Conservation (phyloP, 768 basidiomycete species). For the Pisolithus microcarpus region DNA sequence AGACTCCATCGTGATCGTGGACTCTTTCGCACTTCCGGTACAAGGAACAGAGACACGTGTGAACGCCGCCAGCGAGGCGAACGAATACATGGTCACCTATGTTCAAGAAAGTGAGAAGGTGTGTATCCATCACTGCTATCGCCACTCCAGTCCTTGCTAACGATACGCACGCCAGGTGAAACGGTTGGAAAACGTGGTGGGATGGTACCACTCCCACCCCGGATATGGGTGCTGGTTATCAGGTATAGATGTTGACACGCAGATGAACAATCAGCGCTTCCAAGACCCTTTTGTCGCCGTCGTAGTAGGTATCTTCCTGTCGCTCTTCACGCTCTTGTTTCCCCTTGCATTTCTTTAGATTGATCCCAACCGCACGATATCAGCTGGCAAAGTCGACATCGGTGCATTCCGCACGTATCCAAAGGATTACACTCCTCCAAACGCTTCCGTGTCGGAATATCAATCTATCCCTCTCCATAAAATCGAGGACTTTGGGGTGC, state of each 20-base stretch:
- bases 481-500: slow-evolving; percentile 99
- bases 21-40: slow-evolving; percentile 94
- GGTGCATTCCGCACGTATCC: slow-evolving; percentile 98
- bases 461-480: slow-evolving; percentile 95
- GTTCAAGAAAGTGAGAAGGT: slow-evolving; percentile 77
- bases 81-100: slow-evolving; percentile 98
- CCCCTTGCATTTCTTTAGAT: slow-evolving; percentile 44
- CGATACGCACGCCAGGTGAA: slow-evolving; percentile 51
- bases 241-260: slow-evolving; percentile 97
- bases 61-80: slow-evolving; percentile 91
- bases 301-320: slow-evolving; percentile 53
- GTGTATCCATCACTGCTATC: slow-evolving; percentile 9
- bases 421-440: slow-evolving; percentile 84
- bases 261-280: slow-evolving; percentile 89
- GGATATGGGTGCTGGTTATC: slow-evolving; percentile 99
- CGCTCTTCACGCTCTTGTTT: not conserved
- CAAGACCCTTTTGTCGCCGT: slow-evolving; percentile 97
- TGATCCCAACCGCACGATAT: slow-evolving; percentile 96
- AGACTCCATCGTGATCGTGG: slow-evolving; percentile 78
- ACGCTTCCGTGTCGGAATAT: slow-evolving; percentile 68
- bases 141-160: not conserved
- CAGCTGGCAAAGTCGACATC: slow-evolving; percentile 97
- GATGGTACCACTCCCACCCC: slow-evolving; percentile 99
- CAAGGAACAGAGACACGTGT: slow-evolving; percentile 98
- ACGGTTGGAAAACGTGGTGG: slow-evolving; percentile 79